Percentiles rank a stretch among this genome's conserved stretches.
Conservation (phyloP, 495 filamentous ascomycete genomes). For the Aeminium ludgeri region DNA sequence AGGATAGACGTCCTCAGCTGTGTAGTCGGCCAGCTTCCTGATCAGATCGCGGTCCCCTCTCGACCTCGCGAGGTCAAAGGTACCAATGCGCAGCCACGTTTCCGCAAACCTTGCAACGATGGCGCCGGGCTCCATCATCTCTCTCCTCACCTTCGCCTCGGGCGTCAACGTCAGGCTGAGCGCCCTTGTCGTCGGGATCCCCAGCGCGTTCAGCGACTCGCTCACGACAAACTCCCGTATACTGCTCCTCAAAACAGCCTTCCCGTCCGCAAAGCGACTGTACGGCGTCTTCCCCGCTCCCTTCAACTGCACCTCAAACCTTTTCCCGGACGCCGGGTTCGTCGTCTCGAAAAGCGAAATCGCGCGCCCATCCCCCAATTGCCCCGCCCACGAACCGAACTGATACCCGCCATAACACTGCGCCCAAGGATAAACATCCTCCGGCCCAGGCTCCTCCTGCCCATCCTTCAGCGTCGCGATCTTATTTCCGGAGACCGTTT, state of each 20-base stretch:
- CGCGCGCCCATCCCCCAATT: conserved; percentile 86
- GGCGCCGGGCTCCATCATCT: conserved; percentile 80
- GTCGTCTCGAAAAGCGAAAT: conserved; percentile 85
- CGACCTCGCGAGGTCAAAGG: conserved; percentile 72
- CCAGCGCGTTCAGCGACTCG: conserved; percentile 61
- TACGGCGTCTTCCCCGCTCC: conserved; percentile 88
- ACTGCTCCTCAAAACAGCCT: conserved; percentile 76
- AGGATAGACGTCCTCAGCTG: conserved; percentile 67
- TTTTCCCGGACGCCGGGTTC: conserved; percentile 49
- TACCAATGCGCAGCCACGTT: conserved; percentile 79
- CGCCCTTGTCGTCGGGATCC: conserved; percentile 74
- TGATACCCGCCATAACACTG: conserved; percentile 91
- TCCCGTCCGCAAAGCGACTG: conserved; percentile 92
- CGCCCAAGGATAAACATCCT: conserved; percentile 84
- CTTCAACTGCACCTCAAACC: conserved; percentile 88
- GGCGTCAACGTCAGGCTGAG: conserved; percentile 65
- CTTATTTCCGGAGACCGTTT: conserved; percentile 63
- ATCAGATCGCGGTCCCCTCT: conserved; percentile 63
- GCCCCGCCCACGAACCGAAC: conserved; percentile 69
- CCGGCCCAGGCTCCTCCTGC: conserved; percentile 25
- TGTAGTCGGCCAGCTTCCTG: conserved; percentile 57
- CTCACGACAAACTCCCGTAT: conserved; percentile 89
- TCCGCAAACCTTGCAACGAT: conserved; percentile 87
- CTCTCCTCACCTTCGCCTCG: conserved; percentile 52
- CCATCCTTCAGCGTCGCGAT: conserved; percentile 34